Evolutionary conservation across 305 asterid genomes (phyloP).

Genomic region (Fraxinus angustifolia): DNA sequence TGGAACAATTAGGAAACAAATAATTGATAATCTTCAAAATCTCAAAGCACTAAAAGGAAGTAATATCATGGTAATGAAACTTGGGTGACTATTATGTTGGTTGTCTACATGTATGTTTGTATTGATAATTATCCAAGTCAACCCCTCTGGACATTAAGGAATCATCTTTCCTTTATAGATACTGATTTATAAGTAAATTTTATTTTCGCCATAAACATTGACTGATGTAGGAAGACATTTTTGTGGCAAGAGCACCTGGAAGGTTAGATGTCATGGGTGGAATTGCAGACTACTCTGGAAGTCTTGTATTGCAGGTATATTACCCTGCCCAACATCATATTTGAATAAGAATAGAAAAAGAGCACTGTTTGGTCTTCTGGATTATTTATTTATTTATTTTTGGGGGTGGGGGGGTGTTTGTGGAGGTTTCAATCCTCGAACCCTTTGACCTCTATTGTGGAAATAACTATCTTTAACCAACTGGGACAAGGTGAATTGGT

Average conservation of each 20-base stretch:
- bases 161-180: not conserved
- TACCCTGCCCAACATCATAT: not conserved
- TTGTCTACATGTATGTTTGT: not conserved
- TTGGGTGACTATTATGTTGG: not conserved
- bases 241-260: slow-evolving; percentile 98
- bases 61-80: slow-evolving; percentile 2
- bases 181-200: not conserved
- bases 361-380: not conserved
- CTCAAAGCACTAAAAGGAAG: not conserved
- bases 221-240: slow-evolving; percentile 68
- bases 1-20: not conserved
- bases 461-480: not conserved
- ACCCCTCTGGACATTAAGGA: not conserved
- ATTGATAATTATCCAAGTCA: not conserved
- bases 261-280: slow-evolving; percentile 99
- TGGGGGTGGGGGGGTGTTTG: not conserved
- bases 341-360: not conserved
- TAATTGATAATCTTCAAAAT: not conserved
- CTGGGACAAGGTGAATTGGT: not conserved
- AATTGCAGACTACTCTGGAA: slow-evolving; percentile 98
- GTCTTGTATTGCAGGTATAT: slow-evolving; percentile 94
- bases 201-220: slow-evolving; percentile 1
- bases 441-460: not conserved
- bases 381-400: not conserved
- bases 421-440: not conserved